Evolutionary conservation across 495 filamentous ascomycete species (phyloP).

Genomic region (Pyrenula aspistea): DNA sequence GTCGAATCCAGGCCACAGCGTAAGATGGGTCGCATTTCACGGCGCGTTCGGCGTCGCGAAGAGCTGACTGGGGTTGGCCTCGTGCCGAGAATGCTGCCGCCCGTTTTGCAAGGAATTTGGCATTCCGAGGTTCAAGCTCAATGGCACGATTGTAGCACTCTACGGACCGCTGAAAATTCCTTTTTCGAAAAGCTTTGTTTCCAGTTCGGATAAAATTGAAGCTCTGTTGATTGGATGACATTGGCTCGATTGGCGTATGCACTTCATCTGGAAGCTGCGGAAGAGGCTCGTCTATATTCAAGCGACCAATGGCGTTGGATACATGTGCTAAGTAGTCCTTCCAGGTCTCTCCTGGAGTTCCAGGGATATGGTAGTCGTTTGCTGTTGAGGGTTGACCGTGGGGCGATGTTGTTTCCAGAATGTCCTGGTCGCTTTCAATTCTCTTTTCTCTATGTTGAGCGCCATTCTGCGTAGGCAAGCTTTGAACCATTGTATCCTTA

Average conservation of each 20-base stretch:
- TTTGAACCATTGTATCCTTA: neutral
- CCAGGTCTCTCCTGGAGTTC: neutral
- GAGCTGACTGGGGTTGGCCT: neutral
- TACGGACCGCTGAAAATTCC: neutral
- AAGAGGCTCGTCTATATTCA: neutral
- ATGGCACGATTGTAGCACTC: neutral
- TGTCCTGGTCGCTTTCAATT: neutral
- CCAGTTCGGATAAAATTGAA: neutral
- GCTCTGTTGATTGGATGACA: neutral
- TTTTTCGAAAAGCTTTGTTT: neutral
- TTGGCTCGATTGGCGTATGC: neutral
- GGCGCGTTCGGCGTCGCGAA: neutral
- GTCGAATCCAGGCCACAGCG: neutral
- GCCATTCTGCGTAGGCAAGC: neutral
- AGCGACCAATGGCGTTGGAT: neutral
- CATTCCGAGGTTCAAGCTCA: neutral
- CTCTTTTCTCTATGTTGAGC: neutral
- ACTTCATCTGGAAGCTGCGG: neutral
- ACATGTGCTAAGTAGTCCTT: neutral
- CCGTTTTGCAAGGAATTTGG: neutral
- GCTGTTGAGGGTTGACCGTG: neutral
- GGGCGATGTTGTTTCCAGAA: neutral
- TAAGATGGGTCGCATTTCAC: neutral
- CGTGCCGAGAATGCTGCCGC: neutral
- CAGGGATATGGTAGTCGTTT: neutral